phyloP scores from a whole-genome alignment of 192 early-diverging fungal genomes.

The Lunasporangiospora selenospora region DNA sequence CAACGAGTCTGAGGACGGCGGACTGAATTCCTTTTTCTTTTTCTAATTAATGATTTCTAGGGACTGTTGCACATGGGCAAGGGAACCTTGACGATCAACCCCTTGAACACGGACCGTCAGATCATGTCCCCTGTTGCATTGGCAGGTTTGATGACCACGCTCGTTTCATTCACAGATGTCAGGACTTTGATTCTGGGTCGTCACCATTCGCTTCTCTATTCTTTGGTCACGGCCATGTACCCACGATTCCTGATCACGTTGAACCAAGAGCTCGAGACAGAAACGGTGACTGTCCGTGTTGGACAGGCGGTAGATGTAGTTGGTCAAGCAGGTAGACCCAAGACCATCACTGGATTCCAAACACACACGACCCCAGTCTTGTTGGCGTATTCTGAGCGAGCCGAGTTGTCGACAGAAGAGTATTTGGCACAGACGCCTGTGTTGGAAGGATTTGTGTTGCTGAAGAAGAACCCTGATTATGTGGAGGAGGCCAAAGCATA shows the following conservation, averaged over 20 bases:
- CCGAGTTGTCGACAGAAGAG: slow-evolving; percentile 98
- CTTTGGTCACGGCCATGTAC: slow-evolving; percentile 92
- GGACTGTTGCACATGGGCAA: slow-evolving; percentile 97
- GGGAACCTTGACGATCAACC: slow-evolving; percentile 96
- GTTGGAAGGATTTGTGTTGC: slow-evolving; percentile 95
- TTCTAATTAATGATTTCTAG: slow-evolving; percentile 38
- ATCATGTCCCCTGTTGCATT: slow-evolving; percentile 91
- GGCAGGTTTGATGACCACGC: slow-evolving; percentile 85
- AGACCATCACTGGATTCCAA: slow-evolving; percentile 99
- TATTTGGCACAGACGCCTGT: slow-evolving; percentile 85
- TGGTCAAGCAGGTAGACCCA: slow-evolving; percentile 97
- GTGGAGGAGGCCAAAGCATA: slow-evolving; percentile 71
- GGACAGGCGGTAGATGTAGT: slow-evolving; percentile 99
- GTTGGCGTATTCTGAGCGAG: slow-evolving; percentile 94
- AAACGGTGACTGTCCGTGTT: slow-evolving; percentile 91
- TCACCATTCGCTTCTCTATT: slow-evolving; percentile 95
- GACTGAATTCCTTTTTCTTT: not conserved
- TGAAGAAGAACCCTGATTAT: slow-evolving; percentile 93
- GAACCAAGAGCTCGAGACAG: slow-evolving; percentile 84
- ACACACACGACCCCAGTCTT: slow-evolving; percentile 97
- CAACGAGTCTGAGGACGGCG: too few species aligned
- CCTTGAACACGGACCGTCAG: slow-evolving; percentile 91
- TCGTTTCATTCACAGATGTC: slow-evolving; percentile 90
- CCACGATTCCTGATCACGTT: slow-evolving; percentile 98
- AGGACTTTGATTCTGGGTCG: slow-evolving; percentile 91